Percentiles rank a stretch among this genome's conserved stretches.
Conservation (phyloP, 2,329 filamentous ascomycete genomes). For the Verticillium isaacii region DNA sequence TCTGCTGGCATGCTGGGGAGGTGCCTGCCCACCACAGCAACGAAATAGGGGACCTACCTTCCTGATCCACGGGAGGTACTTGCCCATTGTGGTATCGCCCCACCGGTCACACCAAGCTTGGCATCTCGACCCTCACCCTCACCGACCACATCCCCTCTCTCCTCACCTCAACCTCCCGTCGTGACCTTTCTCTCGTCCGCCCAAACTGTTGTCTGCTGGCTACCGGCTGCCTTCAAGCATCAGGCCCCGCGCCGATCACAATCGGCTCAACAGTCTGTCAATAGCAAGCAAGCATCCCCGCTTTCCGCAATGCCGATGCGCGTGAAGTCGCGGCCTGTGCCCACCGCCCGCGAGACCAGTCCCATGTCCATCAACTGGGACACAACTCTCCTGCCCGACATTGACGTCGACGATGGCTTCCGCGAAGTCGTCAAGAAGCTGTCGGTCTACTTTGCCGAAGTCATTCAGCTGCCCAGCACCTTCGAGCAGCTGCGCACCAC, state of each 20-base stretch:
- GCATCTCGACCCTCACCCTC: background rate
- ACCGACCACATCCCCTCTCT: background rate
- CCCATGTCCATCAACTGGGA: conserved; percentile 28
- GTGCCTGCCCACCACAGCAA: too few relatives aligned
- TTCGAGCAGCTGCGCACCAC: conserved; percentile 72
- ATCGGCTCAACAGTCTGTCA: background rate
- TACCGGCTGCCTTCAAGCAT: background rate
- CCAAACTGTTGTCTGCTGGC: background rate
- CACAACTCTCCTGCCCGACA: conserved; percentile 45
- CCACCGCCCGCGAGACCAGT: conserved; percentile 25
- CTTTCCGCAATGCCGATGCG: conserved; percentile 29
- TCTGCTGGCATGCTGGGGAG: background rate
- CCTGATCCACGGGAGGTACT: too few relatives aligned
- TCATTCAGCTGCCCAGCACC: conserved; percentile 59
- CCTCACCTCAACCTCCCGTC: background rate
- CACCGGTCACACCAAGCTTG: background rate
- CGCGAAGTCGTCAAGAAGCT: conserved; percentile 63
- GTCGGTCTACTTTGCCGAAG: conserved; percentile 57
- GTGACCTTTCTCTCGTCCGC: background rate
- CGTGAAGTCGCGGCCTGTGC: conserved; percentile 26
- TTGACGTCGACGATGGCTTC: conserved; percentile 55
- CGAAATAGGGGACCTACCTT: too few relatives aligned
- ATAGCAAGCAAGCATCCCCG: background rate
- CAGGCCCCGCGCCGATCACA: background rate
- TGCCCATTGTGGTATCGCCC: background rate